Evolutionary conservation across 202 grass and related monocot genomes (phyloP).

Genomic region (Musa balbisiana): DNA sequence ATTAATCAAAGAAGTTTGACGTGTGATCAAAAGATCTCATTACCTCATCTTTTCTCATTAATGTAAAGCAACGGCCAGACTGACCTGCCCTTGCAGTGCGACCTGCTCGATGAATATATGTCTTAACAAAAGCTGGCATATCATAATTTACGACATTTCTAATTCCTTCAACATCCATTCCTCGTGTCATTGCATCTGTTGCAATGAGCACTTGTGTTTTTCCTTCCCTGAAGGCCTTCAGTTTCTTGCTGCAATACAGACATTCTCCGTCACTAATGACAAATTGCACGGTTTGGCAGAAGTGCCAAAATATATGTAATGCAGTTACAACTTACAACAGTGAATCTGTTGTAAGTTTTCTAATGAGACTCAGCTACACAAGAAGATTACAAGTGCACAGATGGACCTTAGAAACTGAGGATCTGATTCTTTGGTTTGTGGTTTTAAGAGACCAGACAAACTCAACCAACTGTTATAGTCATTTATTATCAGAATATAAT

Average conservation of each 20-base stretch:
- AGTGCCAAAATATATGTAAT: not conserved
- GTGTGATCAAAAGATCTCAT: not conserved
- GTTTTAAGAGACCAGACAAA: too few relatives aligned
- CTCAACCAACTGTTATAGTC: too few relatives aligned
- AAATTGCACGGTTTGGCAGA: not conserved
- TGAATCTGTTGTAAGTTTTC: too few relatives aligned
- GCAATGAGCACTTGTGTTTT: conserved; percentile 73
- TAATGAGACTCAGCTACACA: not conserved
- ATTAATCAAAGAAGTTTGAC: not conserved
- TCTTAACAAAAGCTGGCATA: conserved; percentile 83
- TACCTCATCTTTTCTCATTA: conserved; percentile 91
- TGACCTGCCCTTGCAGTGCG: conserved; percentile 79
- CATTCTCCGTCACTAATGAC: not conserved
- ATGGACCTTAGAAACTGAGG: not conserved
- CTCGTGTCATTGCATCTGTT: conserved; percentile 92
- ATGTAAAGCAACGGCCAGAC: conserved; percentile 85
- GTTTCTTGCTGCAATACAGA: conserved; percentile 53
- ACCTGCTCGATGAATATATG: conserved; percentile 84
- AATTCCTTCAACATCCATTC: conserved; percentile 87
- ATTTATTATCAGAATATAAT: not conserved
- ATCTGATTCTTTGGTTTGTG: not conserved
- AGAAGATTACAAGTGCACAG: not conserved
- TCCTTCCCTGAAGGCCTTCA: conserved; percentile 79
- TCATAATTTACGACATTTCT: conserved; percentile 92
- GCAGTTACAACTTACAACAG: too few relatives aligned